Evolutionary conservation across 139 green algal genomes (phyloP), one percentile per base, ranked within the genome.

Genomic region (Parachlorella kessleri): DNA sequence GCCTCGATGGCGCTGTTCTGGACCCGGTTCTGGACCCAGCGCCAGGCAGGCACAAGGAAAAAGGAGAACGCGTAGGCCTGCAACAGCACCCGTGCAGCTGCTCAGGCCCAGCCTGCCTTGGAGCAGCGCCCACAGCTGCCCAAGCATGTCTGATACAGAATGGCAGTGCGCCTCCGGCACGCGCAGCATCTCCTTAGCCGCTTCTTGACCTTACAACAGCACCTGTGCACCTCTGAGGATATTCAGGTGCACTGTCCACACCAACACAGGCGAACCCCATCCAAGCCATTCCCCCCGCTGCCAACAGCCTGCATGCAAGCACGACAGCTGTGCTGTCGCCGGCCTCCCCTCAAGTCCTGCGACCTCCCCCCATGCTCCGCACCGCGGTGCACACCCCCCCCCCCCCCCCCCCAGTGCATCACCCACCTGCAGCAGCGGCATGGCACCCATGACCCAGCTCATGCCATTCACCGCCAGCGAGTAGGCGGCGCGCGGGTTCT

Each of bases 61-160:
- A 98, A 99, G 10, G 88, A 79, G 10, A 76, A 84, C 8, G 95
- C 96, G 78, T 99, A 99, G 3, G 78, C 81, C 59, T 83, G 76
- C 68, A 95, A n/a, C n/a, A n/a, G n/a, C n/a, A n/a, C n/a, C n/a
- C n/a, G n/a, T n/a, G n/a, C n/a, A n/a, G n/a, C n/a, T n/a, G n/a
- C n/a, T n/a, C n/a, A n/a, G n/a, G n/a, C n/a, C n/a, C n/a, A n/a
- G n/a, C n/a, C n/a, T n/a, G n/a, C n/a, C n/a, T n/a, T n/a, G n/a
- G n/a, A n/a, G n/a, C n/a, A n/a, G n/a, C n/a, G n/a, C n/a, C n/a
- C n/a, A n/a, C n/a, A n/a, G n/a, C n/a, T n/a, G n/a, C n/a, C n/a
- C n/a, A n/a, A n/a, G n/a, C n/a, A n/a, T n/a, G n/a, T n/a, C n/a
- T n/a, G n/a, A n/a, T n/a, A n/a, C n/a, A n/a, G n/a, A n/a, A n/a